Base-by-base conservation (phyloP, 768 basidiomycete genomes). In the Rhodotorula paludigena region DNA sequence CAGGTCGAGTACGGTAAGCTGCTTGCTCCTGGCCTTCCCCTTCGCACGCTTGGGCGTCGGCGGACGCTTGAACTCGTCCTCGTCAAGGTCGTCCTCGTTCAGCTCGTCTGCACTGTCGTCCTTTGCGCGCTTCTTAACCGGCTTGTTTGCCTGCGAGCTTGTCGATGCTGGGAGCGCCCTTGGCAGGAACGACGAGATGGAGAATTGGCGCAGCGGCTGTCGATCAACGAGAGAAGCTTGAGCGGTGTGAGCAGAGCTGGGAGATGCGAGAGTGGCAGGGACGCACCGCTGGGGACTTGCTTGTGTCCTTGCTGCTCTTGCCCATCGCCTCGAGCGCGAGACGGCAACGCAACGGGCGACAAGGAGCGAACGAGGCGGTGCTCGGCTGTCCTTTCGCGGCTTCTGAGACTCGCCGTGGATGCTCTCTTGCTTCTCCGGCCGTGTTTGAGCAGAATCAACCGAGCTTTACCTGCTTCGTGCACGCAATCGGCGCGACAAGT, bases 121-220 rank as follows among this genome's bases (percentile, higher is more conserved):
- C 60, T 52, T 67, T 7, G 41, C 1, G 10, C 2, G 14, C 14
- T 28, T 57, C 39, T n/a, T n/a, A n/a, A n/a, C n/a, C n/a, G n/a
- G n/a, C n/a, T n/a, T n/a, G n/a, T n/a, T n/a, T n/a, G 8, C 32
- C 28, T n/a, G 33, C 23, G 58, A 5, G 33, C 15, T 18, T 2
- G 33, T 23, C 3, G 18, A 10, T 2, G 51, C 8, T 53, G 51
- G 0, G 11, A 57, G 14, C 21, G 52, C 14, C 8, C 30, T 12
- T 3, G 66, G 66, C 28, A 68, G 44, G 66, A 68, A 68, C 20
- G 61, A 63, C 36, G 66, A 59, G 57, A 68, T 68, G n/a, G 36
- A 32, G 57, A 68, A 68, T 21, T 63, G 60, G 21, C 20, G 10
- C n/a, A 39, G 30, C n/a, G 36, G 20, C 2, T 18, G 2, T 1